A percentile compares a stretch with the other conserved stretches of the same genome.
phyloP scores from a whole-genome alignment of 2,329 filamentous ascomycete genomes.

The Cryphonectria carpinicola region DNA sequence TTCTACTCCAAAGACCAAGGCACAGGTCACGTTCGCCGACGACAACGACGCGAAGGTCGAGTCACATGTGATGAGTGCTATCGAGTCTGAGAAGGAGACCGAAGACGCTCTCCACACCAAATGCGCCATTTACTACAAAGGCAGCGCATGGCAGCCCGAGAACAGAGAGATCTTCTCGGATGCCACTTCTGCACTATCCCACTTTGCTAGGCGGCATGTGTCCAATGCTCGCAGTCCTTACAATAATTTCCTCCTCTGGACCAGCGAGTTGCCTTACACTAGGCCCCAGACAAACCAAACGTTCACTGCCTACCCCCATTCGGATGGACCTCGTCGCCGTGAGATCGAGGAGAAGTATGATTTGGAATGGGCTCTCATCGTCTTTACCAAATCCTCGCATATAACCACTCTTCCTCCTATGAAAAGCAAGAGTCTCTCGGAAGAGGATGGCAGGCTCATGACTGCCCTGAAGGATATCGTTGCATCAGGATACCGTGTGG shows the following conservation, averaged over 20 bases:
- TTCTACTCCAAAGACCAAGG: neutral
- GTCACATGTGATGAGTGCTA: neutral
- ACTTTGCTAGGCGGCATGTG: slow-evolving; percentile 18
- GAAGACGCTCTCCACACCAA: neutral
- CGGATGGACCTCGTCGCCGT: slow-evolving; percentile 11
- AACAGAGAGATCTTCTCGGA: slow-evolving; percentile 18
- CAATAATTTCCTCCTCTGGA: slow-evolving; percentile 26
- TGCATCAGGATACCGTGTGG: slow-evolving; percentile 17
- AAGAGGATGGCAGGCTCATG: slow-evolving; percentile 15
- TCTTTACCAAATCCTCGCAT: slow-evolving; percentile 14
- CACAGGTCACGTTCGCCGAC: neutral
- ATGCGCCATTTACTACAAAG: slow-evolving; percentile 23
- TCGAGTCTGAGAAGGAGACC: neutral
- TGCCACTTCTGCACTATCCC: slow-evolving; percentile 17
- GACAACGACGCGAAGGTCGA: neutral
- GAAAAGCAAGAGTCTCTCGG: neutral
- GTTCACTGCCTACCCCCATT: slow-evolving; percentile 22
- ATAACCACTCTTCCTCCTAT: neutral
- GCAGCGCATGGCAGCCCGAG: slow-evolving; percentile 15
- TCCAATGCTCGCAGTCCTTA: neutral
- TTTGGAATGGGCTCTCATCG: slow-evolving; percentile 26
- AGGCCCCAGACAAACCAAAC: slow-evolving; percentile 18
- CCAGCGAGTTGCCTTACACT: slow-evolving; percentile 5
- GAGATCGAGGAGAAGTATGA: slow-evolving; percentile 12
- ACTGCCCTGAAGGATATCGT: slow-evolving; percentile 4